Base-by-base conservation (phyloP, 805 yeast genomes). In the Brettanomyces nanus region DNA sequence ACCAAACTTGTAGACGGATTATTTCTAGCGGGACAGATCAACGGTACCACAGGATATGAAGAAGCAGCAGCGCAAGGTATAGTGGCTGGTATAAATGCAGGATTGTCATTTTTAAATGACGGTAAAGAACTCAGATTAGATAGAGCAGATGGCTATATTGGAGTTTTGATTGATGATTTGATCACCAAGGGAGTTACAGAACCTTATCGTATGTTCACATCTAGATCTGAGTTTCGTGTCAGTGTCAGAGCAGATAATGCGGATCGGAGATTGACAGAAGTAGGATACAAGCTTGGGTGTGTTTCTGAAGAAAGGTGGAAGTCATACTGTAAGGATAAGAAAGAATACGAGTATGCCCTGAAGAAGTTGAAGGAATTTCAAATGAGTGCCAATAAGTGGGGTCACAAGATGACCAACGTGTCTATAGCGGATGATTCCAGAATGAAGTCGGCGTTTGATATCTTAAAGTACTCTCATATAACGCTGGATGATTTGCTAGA, bases 1-100 rank as follows among this genome's bases (percentile, higher is more conserved):
- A 85, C 97, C 0, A 87, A 85, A 50, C 58, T 72, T 3, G 76
- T 92, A 2, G 61, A 69, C 9, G 97, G 97, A 0, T 60, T 92
- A 27, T 92, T 63, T 56, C 64, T 92, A 32, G 99, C 98, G 0
- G 99, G 99, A 1, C 99, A 92, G 58, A 92, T 92, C 30, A 92
- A 92, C 54, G 99, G 99, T 25, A 92, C 99, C 0, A 92, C 99
- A 0, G 99, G 99, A 0, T 92, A 92, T 51, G 99, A 92, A 62
- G 99, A 92, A 56, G 99, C 99, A 0, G 95, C 96, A 3, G 83
- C 97, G 0, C 98, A 92, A 53, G 99, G 99, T 1, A 69, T 86
- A 38, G 63, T 92, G 32, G 98, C 99, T 1, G 99, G 99, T 7
- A 80, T 89, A 28, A 92, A 92, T 58, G 97, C 98, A 0, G 96